Conservation (phyloP, 176 grass and related monocot genomes). For the Puya raimondii region DNA sequence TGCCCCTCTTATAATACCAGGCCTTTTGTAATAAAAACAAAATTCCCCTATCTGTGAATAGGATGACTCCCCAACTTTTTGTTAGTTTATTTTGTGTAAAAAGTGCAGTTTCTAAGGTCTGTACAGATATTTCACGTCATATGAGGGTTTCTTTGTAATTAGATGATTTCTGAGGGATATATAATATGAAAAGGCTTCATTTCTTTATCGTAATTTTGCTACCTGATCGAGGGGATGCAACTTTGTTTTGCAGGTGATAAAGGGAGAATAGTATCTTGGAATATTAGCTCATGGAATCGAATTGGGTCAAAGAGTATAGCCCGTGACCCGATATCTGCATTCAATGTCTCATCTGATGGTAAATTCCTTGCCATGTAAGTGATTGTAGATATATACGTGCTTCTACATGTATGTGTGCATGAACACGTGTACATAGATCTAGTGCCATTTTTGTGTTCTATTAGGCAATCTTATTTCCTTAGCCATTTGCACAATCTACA, state of each 20-base stretch:
- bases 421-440: no score
- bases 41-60: no score
- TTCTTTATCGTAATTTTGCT: neutral
- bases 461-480: neutral
- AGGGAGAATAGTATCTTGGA: slow-evolving; percentile 87
- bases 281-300: slow-evolving; percentile 67
- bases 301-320: slow-evolving; percentile 62
- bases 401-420: neutral
- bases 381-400: neutral
- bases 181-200: neutral
- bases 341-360: slow-evolving; percentile 59
- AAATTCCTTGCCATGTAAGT: slow-evolving; percentile 71
- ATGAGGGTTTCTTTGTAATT: no score
- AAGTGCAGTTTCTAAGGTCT: no score
- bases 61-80: no score
- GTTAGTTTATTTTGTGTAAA: no score
- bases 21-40: no score
- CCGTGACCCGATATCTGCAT: slow-evolving; percentile 82
- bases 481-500: slow-evolving; percentile 23
- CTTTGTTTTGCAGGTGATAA: slow-evolving; percentile 49
- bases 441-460: neutral
- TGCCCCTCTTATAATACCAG: no score
- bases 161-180: no score
- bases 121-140: no score
- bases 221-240: neutral